Percentiles rank a stretch among this genome's conserved stretches.
Evolutionary conservation across 2,329 filamentous ascomycete species (phyloP).

Genomic region (Hypoxylon sp.): DNA sequence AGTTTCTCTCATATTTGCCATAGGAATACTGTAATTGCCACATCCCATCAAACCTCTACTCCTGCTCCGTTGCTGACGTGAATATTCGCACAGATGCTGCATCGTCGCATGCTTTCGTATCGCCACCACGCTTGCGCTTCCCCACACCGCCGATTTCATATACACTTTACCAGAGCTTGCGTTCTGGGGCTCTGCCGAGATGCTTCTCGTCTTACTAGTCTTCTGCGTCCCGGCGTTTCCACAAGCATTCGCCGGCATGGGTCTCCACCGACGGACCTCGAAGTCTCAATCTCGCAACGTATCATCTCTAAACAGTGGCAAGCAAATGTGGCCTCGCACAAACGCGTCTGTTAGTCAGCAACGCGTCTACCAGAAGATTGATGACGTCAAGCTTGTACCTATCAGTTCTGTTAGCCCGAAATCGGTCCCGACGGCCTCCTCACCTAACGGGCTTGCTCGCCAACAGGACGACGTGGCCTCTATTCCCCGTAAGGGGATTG

Average conservation of each 20-base stretch:
- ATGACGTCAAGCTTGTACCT: not conserved
- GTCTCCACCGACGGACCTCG: not conserved
- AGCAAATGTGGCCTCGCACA: not conserved
- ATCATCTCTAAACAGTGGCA: not conserved
- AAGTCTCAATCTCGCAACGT: not conserved
- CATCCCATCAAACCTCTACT: not conserved
- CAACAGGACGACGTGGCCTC: not conserved
- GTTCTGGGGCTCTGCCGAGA: not conserved
- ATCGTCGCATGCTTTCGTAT: slow-evolving; percentile 1
- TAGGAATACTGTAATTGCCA: not conserved
- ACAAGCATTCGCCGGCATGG: not conserved
- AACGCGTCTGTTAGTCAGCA: not conserved
- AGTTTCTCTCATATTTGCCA: not conserved
- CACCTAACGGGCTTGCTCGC: not conserved
- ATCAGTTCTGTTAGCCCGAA: not conserved
- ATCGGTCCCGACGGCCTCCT: not conserved
- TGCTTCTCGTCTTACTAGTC: not conserved
- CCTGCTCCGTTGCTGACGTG: not conserved
- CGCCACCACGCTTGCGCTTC: not conserved
- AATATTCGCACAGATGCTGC: not conserved
- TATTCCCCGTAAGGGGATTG: not conserved
- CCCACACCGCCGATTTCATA: not conserved
- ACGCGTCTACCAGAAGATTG: not conserved
- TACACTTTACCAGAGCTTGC: not conserved
- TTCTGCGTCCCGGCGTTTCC: not conserved